These are phyloP conservation scores for Talaromyces liani DNA, from an alignment of 495 filamentous ascomycete species.

Conservation along the genomic window DNA sequence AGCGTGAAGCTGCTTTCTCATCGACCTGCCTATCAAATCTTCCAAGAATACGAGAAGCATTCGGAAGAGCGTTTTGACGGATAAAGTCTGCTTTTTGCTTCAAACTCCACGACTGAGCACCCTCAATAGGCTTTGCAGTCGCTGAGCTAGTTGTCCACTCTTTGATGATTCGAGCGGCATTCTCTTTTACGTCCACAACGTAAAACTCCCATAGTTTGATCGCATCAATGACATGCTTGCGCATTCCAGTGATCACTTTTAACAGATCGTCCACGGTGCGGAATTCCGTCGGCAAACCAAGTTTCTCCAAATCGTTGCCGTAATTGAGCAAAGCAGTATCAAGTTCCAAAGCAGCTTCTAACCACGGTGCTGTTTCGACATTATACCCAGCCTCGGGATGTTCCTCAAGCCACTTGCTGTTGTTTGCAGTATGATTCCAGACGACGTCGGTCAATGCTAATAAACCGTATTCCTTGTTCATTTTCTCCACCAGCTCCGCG, in stretches of 20 bases:
- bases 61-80: constrained; percentile 54
- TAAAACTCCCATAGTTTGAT: constrained; percentile 92
- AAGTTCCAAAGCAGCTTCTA: constrained; percentile 79
- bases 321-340: constrained; percentile 80
- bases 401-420: constrained; percentile 87
- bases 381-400: constrained; percentile 98
- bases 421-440: constrained; percentile 96
- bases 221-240: constrained; percentile 66
- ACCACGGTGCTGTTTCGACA: constrained; percentile 84
- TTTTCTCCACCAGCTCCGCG: constrained; percentile 61
- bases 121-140: constrained; percentile 16
- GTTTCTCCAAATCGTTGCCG: constrained; percentile 54
- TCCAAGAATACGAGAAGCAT: constrained; percentile 66
- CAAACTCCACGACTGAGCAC: constrained; percentile 39
- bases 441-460: constrained; percentile 94
- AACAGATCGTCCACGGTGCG: constrained; percentile 66
- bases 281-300: constrained; percentile 69
- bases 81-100: constrained; percentile 57
- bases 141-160: constrained; percentile 53
- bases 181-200: constrained; percentile 67
- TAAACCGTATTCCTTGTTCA: constrained; percentile 79
- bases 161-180: constrained; percentile 58
- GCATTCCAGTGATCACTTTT: constrained; percentile 75
- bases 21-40: constrained; percentile 65
- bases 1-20: constrained; percentile 57